A percentile compares a stretch with the other conserved stretches of the same genome.
These are phyloP conservation scores for Daedaleopsis sinensis DNA, from an alignment of 768 basidiomycete species.

Conservation along the genomic window DNA sequence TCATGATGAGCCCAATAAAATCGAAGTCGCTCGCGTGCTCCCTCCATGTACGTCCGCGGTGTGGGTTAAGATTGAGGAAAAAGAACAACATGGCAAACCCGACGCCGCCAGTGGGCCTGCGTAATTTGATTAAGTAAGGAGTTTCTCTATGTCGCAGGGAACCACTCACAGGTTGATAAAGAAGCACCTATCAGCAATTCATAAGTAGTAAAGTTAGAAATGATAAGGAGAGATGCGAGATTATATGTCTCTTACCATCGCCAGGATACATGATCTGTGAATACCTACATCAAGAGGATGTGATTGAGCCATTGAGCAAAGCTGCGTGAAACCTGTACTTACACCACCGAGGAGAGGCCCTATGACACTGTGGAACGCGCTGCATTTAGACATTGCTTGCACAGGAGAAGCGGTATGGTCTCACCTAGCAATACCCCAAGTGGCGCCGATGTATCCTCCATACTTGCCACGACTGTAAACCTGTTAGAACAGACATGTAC, in stretches of 20 bases:
- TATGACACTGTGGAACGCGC: slow-evolving; percentile 47
- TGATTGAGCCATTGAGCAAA: not conserved
- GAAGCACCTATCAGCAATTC: slow-evolving; percentile 62
- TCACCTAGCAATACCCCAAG: slow-evolving; percentile 71
- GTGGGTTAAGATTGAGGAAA: slow-evolving; percentile 83
- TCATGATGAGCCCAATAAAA: slow-evolving; percentile 64
- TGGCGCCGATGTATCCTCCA: slow-evolving; percentile 73
- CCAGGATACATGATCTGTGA: slow-evolving; percentile 79
- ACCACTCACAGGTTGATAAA: slow-evolving; percentile 68
- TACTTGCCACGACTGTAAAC: slow-evolving; percentile 71
- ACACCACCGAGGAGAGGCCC: slow-evolving; percentile 86
- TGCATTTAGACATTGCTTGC: not conserved
- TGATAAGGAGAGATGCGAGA: not conserved
- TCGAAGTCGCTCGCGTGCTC: slow-evolving; percentile 72
- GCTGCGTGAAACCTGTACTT: slow-evolving; percentile 32
- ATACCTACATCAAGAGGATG: slow-evolving; percentile 43
- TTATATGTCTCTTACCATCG: slow-evolving; percentile 53
- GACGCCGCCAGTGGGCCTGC: slow-evolving; percentile 73
- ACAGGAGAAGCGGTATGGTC: not conserved
- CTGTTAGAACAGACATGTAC: not conserved
- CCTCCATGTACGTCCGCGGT: slow-evolving; percentile 55
- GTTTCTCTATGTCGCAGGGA: not conserved
- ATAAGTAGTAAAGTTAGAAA: not conserved
- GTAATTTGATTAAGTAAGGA: slow-evolving; percentile 2
- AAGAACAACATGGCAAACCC: slow-evolving; percentile 64